Evolutionary conservation across 108 stramenopile species (phyloP), one percentile per base, ranked within the genome.

Genomic region (Pseudonitzschia delicatissima): DNA sequence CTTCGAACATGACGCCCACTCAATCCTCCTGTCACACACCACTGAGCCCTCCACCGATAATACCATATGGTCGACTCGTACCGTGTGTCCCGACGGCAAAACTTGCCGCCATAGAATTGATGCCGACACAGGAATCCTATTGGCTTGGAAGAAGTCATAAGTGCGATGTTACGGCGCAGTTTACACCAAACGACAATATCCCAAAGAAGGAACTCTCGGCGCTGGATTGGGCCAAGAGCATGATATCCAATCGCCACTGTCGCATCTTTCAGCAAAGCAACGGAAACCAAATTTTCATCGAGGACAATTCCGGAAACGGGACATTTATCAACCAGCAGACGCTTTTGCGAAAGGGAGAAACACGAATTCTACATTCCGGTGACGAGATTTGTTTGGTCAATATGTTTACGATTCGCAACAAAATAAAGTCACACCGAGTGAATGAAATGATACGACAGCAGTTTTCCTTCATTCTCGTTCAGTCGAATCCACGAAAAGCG

Each of bases 321-420:
- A 97, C 96, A 15, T 67, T 87, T 48, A 77, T 97, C 72, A 97
- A 97, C 63, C 74, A 78, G 32, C 73, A 80, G 25, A 92, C 71
- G 4, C 50, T 81, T 7, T 67, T 97, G 17, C 59, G 78, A 28
- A 77, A 73, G 45, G 90, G 94, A 31, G 84, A 96, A 74, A 72
- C 84, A 52, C 77, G 95, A 8, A 52, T 90, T 57, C 70, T 97
- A 6, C 91, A 96, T 57, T 90, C 90, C 8, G 97, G 97, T 2
- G 97, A 97, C 68, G 94, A 94, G 45, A 91, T 97, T 23, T 94
- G 85, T 27, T 68, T 97, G n/a, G 70, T 96, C 69, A 91, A 93
- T 72, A 78, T 92, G 7, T 67, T 69, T 27, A 68, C 80, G 11
- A 55, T 92, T n/a, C 68, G 72, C 26, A 87, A 82, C 50, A 81